Conservation (phyloP, 306 rosid genomes). For the Quercus rubra region DNA sequence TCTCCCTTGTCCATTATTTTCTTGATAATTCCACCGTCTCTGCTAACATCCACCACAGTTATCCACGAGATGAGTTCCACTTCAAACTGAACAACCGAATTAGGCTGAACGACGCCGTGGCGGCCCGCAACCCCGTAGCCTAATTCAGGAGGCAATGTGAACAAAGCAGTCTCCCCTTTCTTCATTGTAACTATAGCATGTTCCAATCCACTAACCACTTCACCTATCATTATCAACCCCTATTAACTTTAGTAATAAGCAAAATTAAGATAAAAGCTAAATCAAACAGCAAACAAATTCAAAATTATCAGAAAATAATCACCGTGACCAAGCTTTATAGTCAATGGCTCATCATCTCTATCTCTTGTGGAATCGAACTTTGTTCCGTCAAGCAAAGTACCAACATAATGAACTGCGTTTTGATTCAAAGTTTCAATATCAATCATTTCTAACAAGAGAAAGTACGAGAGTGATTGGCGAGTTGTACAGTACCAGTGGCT, state of each 20-base stretch:
- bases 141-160: slow-evolving; percentile 45
- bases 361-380: slow-evolving; percentile 53
- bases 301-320: background rate
- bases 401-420: slow-evolving; percentile 57
- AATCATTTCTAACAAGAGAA: background rate
- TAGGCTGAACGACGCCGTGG: slow-evolving; percentile 15
- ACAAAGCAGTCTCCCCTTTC: slow-evolving; percentile 56
- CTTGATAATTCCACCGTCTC: slow-evolving; percentile 66
- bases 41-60: slow-evolving; percentile 49
- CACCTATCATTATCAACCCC: slow-evolving; percentile 46
- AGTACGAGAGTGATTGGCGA: background rate
- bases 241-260: slow-evolving; percentile 1
- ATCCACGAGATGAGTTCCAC: slow-evolving; percentile 69
- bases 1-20: slow-evolving; percentile 50
- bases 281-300: background rate
- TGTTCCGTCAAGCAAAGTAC: slow-evolving; percentile 44
- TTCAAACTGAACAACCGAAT: slow-evolving; percentile 40
- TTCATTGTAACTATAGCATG: slow-evolving; percentile 53
- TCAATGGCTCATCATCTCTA: slow-evolving; percentile 29
- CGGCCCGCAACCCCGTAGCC: slow-evolving; percentile 13
- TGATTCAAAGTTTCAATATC: background rate
- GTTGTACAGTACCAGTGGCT: slow-evolving; percentile 39
- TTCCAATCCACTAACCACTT: slow-evolving; percentile 50
- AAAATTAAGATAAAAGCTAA: background rate
- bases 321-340: slow-evolving; percentile 56